Conservation (phyloP, 495 filamentous ascomycete genomes). For the Pyronema domesticum region DNA sequence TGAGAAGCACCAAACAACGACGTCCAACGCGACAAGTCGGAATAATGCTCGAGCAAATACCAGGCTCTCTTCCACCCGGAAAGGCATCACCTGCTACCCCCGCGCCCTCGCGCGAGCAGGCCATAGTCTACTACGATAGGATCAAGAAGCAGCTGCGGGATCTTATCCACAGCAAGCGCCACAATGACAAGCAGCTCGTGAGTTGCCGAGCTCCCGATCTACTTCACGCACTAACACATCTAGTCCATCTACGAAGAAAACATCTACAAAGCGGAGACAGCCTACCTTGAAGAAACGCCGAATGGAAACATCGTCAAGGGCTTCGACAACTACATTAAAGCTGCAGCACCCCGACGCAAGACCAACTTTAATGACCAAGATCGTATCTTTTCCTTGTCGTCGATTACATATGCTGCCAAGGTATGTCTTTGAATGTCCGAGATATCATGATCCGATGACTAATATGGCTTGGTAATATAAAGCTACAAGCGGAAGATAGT, state of each 20-base stretch:
- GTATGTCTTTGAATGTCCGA: conserved; percentile 2
- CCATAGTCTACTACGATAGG: conserved; percentile 54
- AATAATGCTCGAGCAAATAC: background rate
- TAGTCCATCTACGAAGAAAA: conserved; percentile 56
- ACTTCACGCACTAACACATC: background rate
- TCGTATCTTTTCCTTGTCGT: conserved; percentile 42
- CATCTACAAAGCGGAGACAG: conserved; percentile 66
- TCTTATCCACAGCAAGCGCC: conserved; percentile 46
- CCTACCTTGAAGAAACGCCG: conserved; percentile 80
- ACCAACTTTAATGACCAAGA: conserved; percentile 34
- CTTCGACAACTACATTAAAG: conserved; percentile 96
- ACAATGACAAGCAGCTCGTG: conserved; percentile 51
- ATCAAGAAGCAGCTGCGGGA: conserved; percentile 50
- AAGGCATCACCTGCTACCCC: background rate
- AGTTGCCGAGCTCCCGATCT: conserved; percentile 3
- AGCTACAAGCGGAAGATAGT: conserved; percentile 16
- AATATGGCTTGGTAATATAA: conserved; percentile 3
- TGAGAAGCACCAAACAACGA: no score
- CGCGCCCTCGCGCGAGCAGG: conserved; percentile 10
- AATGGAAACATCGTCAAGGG: conserved; percentile 90
- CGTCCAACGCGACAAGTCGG: no score
- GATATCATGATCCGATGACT: conserved; percentile 4
- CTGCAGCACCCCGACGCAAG: conserved; percentile 37
- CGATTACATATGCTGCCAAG: conserved; percentile 36
- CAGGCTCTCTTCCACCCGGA: conserved; percentile 7